Percentiles rank a stretch among this genome's conserved stretches.
Conservation (phyloP, 345 rosid species). For the Moricandia arvensis region DNA sequence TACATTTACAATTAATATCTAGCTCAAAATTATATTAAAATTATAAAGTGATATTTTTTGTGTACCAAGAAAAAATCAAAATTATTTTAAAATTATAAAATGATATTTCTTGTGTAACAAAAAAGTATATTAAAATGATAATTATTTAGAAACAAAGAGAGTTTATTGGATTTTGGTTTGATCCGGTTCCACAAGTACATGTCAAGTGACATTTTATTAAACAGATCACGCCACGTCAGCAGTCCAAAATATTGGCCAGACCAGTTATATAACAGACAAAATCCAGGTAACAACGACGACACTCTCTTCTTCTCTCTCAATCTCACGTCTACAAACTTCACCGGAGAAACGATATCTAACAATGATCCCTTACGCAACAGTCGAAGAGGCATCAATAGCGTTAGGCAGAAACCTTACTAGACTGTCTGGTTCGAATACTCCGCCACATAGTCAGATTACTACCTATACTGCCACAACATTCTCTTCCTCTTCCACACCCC, state of each 20-base stretch:
- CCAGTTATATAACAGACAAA: constrained; percentile 9
- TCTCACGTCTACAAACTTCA: constrained; percentile 1
- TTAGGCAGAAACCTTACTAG: constrained; percentile 65
- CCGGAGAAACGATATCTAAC: background rate
- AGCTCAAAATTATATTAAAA: too few species aligned
- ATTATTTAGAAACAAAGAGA: too few species aligned
- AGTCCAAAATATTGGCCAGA: constrained; percentile 1
- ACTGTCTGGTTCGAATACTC: constrained; percentile 69
- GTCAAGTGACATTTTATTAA: background rate
- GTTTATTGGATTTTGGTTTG: constrained; percentile 13
- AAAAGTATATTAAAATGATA: too few species aligned
- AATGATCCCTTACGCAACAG: constrained; percentile 64
- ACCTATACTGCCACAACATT: constrained; percentile 63
- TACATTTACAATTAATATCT: too few species aligned
- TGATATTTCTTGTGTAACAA: too few species aligned
- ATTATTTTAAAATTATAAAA: too few species aligned
- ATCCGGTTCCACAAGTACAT: background rate
- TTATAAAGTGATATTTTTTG: too few species aligned
- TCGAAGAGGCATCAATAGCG: constrained; percentile 52
- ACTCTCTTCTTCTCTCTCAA: constrained; percentile 1
- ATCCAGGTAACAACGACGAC: constrained; percentile 2
- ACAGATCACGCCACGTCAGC: constrained; percentile 8
- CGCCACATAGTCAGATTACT: constrained; percentile 65
- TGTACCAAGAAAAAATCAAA: too few species aligned
- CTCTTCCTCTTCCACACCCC: constrained; percentile 63